These are phyloP conservation scores for Trichoderma sp. DNA, from an alignment of 2,329 filamentous ascomycete genomes.

Conservation along the genomic window DNA sequence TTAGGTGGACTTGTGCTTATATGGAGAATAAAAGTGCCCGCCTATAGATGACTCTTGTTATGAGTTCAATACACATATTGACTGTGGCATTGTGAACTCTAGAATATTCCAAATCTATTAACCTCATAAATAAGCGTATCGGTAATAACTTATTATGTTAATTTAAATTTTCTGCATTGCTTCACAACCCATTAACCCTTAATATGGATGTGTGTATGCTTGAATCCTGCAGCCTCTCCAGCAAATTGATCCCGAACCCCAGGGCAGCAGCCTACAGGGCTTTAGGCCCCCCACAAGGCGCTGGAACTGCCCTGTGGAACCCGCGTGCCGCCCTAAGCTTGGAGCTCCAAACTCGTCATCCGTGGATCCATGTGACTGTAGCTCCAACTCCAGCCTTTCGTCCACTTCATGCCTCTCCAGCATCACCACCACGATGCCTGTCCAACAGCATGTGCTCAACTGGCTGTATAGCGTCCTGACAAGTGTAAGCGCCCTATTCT, in stretches of 20 bases:
- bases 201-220: no score
- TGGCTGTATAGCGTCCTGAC: slow-evolving; percentile 93
- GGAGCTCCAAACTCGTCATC: slow-evolving; percentile 2
- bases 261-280: not conserved
- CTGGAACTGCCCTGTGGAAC: not conserved
- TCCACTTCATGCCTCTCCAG: slow-evolving; percentile 1
- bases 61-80: not conserved
- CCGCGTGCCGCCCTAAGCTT: not conserved
- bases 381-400: not conserved
- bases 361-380: not conserved
- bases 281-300: not conserved
- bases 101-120: not conserved
- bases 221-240: not conserved
- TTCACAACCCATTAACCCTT: no score
- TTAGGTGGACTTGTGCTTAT: no score
- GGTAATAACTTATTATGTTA: no score
- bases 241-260: not conserved
- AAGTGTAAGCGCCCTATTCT: slow-evolving; percentile 50
- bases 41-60: no score
- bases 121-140: no score
- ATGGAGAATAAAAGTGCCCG: no score
- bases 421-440: slow-evolving; percentile 51
- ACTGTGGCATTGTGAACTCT: not conserved
- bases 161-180: no score
- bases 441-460: slow-evolving; percentile 85